Conservation (phyloP, 2,329 filamentous ascomycete species). For the Acrocalymma vagum region DNA sequence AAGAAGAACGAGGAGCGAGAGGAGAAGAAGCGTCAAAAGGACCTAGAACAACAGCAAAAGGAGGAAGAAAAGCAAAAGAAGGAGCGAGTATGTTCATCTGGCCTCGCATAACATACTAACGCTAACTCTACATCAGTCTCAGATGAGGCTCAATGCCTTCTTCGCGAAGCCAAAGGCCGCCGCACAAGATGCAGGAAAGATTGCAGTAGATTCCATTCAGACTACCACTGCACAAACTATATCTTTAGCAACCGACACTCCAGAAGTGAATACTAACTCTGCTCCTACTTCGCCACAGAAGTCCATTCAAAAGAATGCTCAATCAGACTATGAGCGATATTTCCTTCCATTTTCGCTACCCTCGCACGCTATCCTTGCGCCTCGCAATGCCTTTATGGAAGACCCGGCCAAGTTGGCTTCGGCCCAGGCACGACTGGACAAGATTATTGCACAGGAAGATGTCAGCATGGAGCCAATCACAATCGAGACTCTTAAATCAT, state of each 20-base stretch:
- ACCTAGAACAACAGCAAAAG: constrained; percentile 59
- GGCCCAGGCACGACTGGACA: constrained; percentile 37
- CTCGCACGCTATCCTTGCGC: constrained; percentile 75
- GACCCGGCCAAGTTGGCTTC: constrained; percentile 35
- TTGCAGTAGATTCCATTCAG: constrained; percentile 41
- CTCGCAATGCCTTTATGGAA: constrained; percentile 49
- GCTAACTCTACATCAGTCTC: constrained; percentile 42
- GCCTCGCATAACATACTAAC: constrained; percentile 10
- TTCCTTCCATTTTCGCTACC: constrained; percentile 87
- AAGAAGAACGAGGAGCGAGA: constrained; percentile 47
- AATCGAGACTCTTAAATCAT: constrained; percentile 23
- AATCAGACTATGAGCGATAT: constrained; percentile 62
- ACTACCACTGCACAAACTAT: constrained; percentile 35
- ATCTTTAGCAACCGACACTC: constrained; percentile 33
- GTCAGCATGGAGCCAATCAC: constrained; percentile 21
- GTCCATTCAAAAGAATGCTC: constrained; percentile 34
- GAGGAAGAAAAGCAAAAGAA: constrained; percentile 48
- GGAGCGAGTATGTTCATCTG: constrained; percentile 46
- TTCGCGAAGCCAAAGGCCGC: constrained; percentile 52
- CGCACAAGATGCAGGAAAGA: constrained; percentile 33
- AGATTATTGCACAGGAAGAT: constrained; percentile 25
- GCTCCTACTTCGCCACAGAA: constrained; percentile 45
- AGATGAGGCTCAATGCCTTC: constrained; percentile 54
- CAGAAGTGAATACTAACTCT: constrained; percentile 33
- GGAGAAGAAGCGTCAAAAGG: constrained; percentile 51